These are phyloP conservation scores for Puccinia triticina DNA, from an alignment of 1,284 basidiomycete genomes.

Conservation along the genomic window DNA sequence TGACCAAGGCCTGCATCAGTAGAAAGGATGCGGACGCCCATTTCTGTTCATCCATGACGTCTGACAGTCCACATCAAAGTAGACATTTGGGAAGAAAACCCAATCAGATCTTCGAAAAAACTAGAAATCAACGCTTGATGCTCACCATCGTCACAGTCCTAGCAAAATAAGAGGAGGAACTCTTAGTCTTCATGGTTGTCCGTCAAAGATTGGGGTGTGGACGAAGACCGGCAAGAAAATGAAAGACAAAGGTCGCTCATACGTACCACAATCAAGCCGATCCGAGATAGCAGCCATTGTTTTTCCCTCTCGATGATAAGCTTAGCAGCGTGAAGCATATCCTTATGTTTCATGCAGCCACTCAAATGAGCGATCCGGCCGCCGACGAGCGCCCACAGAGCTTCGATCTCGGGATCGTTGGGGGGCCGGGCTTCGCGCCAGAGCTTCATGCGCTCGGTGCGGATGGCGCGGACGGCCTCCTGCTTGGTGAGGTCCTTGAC, in stretches of 20 bases:
- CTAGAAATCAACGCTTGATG: not conserved
- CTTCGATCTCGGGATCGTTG: slow-evolving; percentile 38
- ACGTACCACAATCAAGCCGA: slow-evolving; percentile 49
- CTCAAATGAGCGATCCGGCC: slow-evolving; percentile 47
- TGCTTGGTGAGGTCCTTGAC: slow-evolving; percentile 41
- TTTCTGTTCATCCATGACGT: slow-evolving; percentile 52
- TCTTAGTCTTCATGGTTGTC: not conserved
- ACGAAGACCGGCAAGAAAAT: too few species aligned
- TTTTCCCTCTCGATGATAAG: slow-evolving; percentile 47
- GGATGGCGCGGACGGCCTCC: slow-evolving; percentile 41
- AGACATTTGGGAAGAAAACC: not conserved
- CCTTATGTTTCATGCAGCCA: slow-evolving; percentile 47
- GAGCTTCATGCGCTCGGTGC: slow-evolving; percentile 38
- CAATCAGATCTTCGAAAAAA: too few species aligned
- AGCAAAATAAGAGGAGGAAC: not conserved
- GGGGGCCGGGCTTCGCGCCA: slow-evolving; percentile 33
- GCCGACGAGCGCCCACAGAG: slow-evolving; percentile 33
- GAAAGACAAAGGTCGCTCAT: not conserved
- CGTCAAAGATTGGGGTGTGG: too few species aligned
- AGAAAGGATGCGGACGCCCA: slow-evolving; percentile 48
- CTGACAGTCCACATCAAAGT: slow-evolving; percentile 9
- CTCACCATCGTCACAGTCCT: slow-evolving; percentile 52
- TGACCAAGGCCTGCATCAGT: slow-evolving; percentile 42
- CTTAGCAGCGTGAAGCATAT: slow-evolving; percentile 47
- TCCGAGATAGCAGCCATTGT: slow-evolving; percentile 48